Base-by-base conservation (phyloP, 345 rosid species). In the Aethionema arabicum region DNA sequence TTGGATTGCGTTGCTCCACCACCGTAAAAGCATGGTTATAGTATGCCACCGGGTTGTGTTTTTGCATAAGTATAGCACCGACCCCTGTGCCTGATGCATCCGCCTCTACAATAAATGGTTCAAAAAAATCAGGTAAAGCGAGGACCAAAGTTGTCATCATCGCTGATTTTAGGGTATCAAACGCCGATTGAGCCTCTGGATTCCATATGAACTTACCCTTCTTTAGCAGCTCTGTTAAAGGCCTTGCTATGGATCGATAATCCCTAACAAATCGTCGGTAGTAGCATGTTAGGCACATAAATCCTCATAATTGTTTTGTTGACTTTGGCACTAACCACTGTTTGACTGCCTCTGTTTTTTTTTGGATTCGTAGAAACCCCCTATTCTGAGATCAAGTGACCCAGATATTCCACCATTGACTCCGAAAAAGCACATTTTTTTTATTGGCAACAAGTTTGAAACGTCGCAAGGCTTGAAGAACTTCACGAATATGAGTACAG, bases 31-130 rank as follows among this genome's bases (percentile, higher is more conserved):
- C 48, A 27, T 41, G 7, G 3, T 39, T 43, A 2, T 39, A 58
- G 3, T 7, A 58, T 0, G 51, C 38, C 0, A 58, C 7, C 0
- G 12, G 31, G 0, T 7, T 1, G 0, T 31, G 2, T 0, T 11
- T 0, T 27, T 39, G 61, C 61, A 56, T 56, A 1, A 56, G 6
- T 0, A 56, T 35, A 0, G 47, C 61, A 0, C 61, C 61, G 0
- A 56, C 3, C 0, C 59, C 21, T 3, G 4, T 14, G 7, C 53
- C 33, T 9, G 53, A 48, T 5, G 53, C 53, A 48, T 48, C 33
- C 2, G 31, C n/a, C 32, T 48, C 53, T 6, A 48, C 31, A 2
- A 48, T 15, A 6, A 2, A 21, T 3, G 7, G 3, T 4, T 5
- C 32, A n/a, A n/a, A n/a, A n/a, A n/a, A n/a, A n/a, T n/a, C n/a